phyloP scores from a whole-genome alignment of 805 yeast genomes.

The Ogataea ramenticola region DNA sequence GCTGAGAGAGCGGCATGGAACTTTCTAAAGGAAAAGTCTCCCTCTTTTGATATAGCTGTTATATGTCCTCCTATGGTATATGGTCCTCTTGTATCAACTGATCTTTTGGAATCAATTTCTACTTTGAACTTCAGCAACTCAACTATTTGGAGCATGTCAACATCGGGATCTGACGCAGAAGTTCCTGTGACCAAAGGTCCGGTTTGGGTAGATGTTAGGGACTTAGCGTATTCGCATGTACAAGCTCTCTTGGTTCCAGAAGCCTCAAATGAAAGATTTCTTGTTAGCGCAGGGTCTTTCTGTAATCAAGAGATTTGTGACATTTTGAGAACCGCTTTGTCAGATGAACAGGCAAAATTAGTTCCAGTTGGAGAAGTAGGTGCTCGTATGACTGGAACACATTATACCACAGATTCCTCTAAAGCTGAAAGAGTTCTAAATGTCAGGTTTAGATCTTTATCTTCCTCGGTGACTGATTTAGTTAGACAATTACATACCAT shows the following conservation, averaged over 20 bases:
- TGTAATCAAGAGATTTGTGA: slow-evolving; percentile 24
- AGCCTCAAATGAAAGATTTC: slow-evolving; percentile 24
- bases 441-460: slow-evolving; percentile 12
- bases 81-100: slow-evolving; percentile 38
- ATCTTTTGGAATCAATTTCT: slow-evolving; percentile 18
- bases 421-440: slow-evolving; percentile 15
- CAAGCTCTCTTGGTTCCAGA: slow-evolving; percentile 23
- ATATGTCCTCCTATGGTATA: slow-evolving; percentile 29
- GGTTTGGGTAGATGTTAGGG: slow-evolving; percentile 33
- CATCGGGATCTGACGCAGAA: slow-evolving; percentile 19
- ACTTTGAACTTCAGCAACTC: slow-evolving; percentile 29
- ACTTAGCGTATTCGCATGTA: slow-evolving; percentile 34
- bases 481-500: slow-evolving; percentile 4
- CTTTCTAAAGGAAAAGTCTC: slow-evolving; percentile 28
- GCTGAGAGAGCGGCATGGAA: slow-evolving; percentile 62
- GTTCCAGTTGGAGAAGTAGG: slow-evolving; percentile 19
- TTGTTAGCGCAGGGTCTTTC: slow-evolving; percentile 20
- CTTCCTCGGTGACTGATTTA: slow-evolving; percentile 9
- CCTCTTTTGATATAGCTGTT: slow-evolving; percentile 26
- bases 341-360: slow-evolving; percentile 5
- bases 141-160: slow-evolving; percentile 26
- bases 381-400: slow-evolving; percentile 13
- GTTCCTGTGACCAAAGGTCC: slow-evolving; percentile 23
- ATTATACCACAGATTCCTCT: slow-evolving; percentile 19
- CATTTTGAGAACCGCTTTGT: slow-evolving; percentile 10